These are phyloP conservation scores for Pezicula carpinea DNA, from an alignment of 2,329 filamentous ascomycete genomes.

Conservation along the genomic window DNA sequence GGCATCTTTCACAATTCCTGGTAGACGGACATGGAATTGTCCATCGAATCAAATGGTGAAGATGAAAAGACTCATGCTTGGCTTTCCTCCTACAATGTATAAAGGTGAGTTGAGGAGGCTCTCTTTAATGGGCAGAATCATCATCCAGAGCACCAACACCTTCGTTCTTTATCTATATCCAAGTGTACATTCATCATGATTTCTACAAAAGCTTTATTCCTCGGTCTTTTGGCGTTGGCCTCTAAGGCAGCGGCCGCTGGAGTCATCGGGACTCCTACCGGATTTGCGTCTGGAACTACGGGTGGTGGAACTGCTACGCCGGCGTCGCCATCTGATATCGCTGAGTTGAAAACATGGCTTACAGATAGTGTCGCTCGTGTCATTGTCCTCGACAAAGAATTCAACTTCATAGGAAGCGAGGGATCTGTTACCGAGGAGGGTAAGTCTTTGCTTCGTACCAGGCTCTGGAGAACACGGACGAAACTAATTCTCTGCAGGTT, in stretches of 20 bases:
- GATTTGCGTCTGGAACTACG: constrained; percentile 40
- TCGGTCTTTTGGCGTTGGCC: not conserved
- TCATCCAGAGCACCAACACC: too few relatives aligned
- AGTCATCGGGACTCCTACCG: constrained; percentile 3
- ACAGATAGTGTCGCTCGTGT: constrained; percentile 47
- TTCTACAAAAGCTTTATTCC: not conserved
- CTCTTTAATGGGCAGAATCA: too few relatives aligned
- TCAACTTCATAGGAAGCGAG: constrained; percentile 48
- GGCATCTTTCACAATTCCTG: too few relatives aligned
- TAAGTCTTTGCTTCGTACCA: not conserved
- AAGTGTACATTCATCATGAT: not conserved
- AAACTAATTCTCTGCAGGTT: constrained; percentile 34
- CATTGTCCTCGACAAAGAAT: constrained; percentile 51
- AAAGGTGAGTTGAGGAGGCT: too few relatives aligned
- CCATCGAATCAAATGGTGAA: too few relatives aligned
- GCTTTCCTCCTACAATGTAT: too few relatives aligned
- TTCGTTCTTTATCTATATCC: too few relatives aligned
- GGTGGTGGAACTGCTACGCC: constrained; percentile 51
- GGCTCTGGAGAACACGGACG: not conserved
- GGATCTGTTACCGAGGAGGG: constrained; percentile 7
- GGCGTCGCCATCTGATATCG: constrained; percentile 47
- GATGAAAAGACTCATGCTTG: too few relatives aligned
- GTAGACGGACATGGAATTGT: too few relatives aligned
- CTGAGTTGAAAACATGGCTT: constrained; percentile 55
- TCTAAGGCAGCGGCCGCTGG: constrained; percentile 1